Conservation (phyloP, 1,284 basidiomycete genomes). For the Agroathelia rolfsii region DNA sequence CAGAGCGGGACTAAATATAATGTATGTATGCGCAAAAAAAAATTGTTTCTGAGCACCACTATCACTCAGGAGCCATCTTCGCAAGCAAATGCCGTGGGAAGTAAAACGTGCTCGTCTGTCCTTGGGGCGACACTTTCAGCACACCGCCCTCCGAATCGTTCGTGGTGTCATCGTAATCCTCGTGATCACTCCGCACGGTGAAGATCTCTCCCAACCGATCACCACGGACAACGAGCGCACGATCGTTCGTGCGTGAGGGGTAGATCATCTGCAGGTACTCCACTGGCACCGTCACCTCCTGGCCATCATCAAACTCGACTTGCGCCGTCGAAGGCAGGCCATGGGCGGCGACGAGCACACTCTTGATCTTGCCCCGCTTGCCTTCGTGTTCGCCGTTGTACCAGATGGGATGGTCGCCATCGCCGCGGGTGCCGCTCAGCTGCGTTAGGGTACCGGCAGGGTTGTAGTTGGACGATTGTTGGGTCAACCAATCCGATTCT, state of each 20-base stretch:
- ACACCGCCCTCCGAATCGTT: constrained; percentile 1
- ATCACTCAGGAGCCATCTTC: no score
- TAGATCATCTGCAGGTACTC: constrained; percentile 20
- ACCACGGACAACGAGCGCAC: constrained; percentile 18
- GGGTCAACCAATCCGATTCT: constrained; percentile 37
- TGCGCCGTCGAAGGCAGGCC: constrained; percentile 21
- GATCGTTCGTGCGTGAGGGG: constrained; percentile 15
- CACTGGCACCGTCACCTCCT: constrained; percentile 19
- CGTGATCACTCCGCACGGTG: constrained; percentile 9
- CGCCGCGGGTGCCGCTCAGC: constrained; percentile 35
- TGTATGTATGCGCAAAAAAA: no score
- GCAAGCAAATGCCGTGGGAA: constrained; percentile 1
- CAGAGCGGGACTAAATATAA: no score
- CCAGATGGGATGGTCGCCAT: constrained; percentile 26
- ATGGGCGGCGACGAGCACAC: constrained; percentile 24
- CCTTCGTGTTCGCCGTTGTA: constrained; percentile 46
- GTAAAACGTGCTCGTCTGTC: constrained; percentile 1
- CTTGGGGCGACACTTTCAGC: constrained; percentile 4
- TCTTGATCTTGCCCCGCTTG: constrained; percentile 32
- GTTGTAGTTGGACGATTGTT: constrained; percentile 22
- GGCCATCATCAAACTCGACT: constrained; percentile 19
- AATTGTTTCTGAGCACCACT: no score
- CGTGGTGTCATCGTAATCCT: constrained; percentile 2
- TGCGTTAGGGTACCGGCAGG: constrained; percentile 38
- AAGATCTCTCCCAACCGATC: constrained; percentile 16